A percentile compares a stretch with the other conserved stretches of the same genome.
These are phyloP conservation scores for Aspergillus spinulosporus DNA, from an alignment of 2,329 filamentous ascomycete species.

Conservation along the genomic window DNA sequence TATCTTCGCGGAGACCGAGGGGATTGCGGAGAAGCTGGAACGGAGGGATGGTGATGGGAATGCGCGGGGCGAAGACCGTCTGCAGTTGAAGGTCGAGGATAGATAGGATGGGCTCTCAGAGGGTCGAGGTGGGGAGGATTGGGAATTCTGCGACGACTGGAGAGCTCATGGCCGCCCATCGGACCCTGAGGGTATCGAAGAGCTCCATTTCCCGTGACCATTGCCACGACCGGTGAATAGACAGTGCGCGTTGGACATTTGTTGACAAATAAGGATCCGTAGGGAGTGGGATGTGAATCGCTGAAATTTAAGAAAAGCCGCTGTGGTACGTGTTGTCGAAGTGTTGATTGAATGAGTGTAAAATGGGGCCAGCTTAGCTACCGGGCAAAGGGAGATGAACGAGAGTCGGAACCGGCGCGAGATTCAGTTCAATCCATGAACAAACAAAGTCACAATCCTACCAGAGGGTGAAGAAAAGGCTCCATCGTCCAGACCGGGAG, in stretches of 20 bases:
- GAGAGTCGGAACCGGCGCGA: slow-evolving; percentile 14
- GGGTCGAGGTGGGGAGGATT: slow-evolving; percentile 34
- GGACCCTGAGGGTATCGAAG: slow-evolving; percentile 32
- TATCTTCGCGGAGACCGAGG: slow-evolving; percentile 22
- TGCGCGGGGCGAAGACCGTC: slow-evolving; percentile 20
- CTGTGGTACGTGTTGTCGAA: slow-evolving; percentile 4
- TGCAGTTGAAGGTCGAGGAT: slow-evolving; percentile 27
- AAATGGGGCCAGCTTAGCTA: slow-evolving; percentile 16
- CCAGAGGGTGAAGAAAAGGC: slow-evolving; percentile 29
- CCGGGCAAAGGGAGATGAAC: slow-evolving; percentile 18
- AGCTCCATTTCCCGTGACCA: slow-evolving; percentile 46
- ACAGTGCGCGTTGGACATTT: slow-evolving; percentile 44
- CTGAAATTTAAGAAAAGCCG: neutral
- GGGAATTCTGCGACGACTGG: slow-evolving; percentile 32
- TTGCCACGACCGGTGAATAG: slow-evolving; percentile 40
- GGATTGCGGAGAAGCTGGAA: slow-evolving; percentile 19
- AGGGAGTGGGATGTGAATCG: slow-evolving; percentile 10
- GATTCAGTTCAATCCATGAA: slow-evolving; percentile 20
- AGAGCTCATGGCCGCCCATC: slow-evolving; percentile 33
- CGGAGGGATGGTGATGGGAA: slow-evolving; percentile 24
- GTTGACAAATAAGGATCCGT: slow-evolving; percentile 23
- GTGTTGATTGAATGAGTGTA: slow-evolving; percentile 17
- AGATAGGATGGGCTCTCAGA: slow-evolving; percentile 31
- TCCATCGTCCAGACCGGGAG: slow-evolving; percentile 18
- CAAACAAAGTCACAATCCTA: slow-evolving; percentile 30